Percentiles rank a stretch among this genome's conserved stretches.
These are phyloP conservation scores for Falciphora oryzae DNA, from an alignment of 2,329 filamentous ascomycete genomes.

Conservation along the genomic window DNA sequence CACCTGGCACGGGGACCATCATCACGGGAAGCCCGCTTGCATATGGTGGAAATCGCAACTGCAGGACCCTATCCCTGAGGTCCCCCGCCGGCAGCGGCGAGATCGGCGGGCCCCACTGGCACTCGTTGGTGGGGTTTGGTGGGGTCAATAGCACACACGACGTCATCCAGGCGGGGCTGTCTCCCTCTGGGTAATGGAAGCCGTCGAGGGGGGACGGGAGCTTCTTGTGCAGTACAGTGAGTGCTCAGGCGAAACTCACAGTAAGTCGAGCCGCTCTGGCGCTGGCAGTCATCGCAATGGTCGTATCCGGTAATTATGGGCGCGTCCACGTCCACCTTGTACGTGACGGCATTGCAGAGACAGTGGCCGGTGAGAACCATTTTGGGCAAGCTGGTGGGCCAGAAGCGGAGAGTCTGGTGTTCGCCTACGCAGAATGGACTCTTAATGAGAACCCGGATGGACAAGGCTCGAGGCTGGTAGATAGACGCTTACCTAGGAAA, in stretches of 20 bases:
- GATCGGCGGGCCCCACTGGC: neutral
- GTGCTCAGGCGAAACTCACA: constrained; percentile 36
- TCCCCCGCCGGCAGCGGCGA: no score
- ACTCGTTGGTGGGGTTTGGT: constrained; percentile 8
- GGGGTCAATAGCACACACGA: neutral
- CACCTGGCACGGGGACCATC: no score
- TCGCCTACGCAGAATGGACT: neutral
- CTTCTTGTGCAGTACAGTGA: neutral
- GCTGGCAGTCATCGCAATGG: constrained; percentile 69
- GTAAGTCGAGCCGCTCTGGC: constrained; percentile 63
- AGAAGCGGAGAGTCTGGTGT: neutral
- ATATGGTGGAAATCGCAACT: no score
- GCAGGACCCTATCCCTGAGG: no score
- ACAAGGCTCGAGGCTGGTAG: neutral
- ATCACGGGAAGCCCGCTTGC: no score
- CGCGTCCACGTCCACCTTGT: constrained; percentile 49
- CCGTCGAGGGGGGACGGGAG: neutral
- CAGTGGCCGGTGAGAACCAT: constrained; percentile 67
- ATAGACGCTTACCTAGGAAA: neutral
- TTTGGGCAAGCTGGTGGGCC: constrained; percentile 22
- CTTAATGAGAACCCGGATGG: neutral
- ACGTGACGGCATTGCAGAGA: constrained; percentile 67
- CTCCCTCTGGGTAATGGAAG: neutral
- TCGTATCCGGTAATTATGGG: constrained; percentile 57
- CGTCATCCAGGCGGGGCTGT: constrained; percentile 3